These are phyloP conservation scores for Auricularia sp. DNA, from an alignment of 768 basidiomycete species.

Conservation along the genomic window DNA sequence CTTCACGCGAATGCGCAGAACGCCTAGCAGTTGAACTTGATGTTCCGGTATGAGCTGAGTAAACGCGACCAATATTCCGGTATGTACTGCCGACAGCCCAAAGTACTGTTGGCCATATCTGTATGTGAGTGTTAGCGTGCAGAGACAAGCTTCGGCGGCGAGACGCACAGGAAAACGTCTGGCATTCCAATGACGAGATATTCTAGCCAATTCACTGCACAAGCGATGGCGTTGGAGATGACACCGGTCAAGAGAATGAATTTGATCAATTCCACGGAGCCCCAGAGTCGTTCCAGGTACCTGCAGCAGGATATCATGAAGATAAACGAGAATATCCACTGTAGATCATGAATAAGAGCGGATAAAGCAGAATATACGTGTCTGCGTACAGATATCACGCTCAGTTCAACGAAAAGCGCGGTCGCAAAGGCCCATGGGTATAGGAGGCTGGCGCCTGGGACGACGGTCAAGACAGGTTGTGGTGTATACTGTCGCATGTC, in stretches of 20 bases:
- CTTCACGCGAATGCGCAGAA: conserved; percentile 83
- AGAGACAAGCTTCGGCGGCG: background rate
- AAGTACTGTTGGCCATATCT: conserved; percentile 87
- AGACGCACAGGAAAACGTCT: conserved; percentile 68
- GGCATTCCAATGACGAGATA: conserved; percentile 58
- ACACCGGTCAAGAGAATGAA: conserved; percentile 75
- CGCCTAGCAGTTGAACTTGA: conserved; percentile 85
- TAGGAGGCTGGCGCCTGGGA: conserved; percentile 73
- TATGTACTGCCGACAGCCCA: conserved; percentile 87
- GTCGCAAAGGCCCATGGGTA: conserved; percentile 94
- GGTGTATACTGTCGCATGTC: conserved; percentile 47
- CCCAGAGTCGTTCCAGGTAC: conserved; percentile 94
- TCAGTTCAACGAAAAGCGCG: conserved; percentile 78
- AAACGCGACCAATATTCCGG: conserved; percentile 85
- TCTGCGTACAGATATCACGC: conserved; percentile 65
- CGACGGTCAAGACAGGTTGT: conserved; percentile 62
- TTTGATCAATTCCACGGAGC: conserved; percentile 71
- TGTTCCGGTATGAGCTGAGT: conserved; percentile 98
- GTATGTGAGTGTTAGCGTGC: background rate
- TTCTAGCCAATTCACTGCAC: conserved; percentile 84
- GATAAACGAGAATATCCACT: conserved; percentile 73
- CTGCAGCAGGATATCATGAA: conserved; percentile 74
- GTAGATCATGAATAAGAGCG: background rate
- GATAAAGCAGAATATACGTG: background rate
- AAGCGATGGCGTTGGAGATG: conserved; percentile 79